phyloP scores from a whole-genome alignment of 805 yeast genomes.

The Ogataea corticis region DNA sequence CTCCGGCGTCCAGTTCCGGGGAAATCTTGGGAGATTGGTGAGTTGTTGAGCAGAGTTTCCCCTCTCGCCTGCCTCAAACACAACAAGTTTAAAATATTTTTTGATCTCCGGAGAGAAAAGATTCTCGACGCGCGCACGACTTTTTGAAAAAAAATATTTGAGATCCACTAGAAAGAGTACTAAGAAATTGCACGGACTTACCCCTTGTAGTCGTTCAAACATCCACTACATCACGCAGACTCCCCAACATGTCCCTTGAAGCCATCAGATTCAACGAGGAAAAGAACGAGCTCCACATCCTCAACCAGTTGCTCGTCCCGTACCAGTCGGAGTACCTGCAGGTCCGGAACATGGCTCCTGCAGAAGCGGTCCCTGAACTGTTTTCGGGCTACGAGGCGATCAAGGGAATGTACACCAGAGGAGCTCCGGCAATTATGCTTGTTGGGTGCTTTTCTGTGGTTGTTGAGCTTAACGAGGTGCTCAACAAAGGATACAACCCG shows the following conservation, averaged over 20 bases:
- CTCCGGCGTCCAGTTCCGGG: neutral
- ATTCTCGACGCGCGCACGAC: constrained; percentile 1
- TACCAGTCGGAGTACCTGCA: constrained; percentile 69
- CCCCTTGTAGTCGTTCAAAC: too few species aligned
- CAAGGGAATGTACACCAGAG: constrained; percentile 89
- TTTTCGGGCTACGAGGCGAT: constrained; percentile 82
- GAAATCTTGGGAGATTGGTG: neutral
- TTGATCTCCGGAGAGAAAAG: constrained; percentile 3
- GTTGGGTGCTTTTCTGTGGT: constrained; percentile 86
- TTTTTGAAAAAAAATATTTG: neutral
- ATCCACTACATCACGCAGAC: too few species aligned
- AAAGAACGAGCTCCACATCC: constrained; percentile 49
- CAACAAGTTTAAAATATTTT: neutral
- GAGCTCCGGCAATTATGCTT: constrained; percentile 98
- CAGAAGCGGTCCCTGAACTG: constrained; percentile 58
- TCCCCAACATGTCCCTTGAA: constrained; percentile 42
- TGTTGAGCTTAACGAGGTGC: constrained; percentile 54
- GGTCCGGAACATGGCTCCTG: constrained; percentile 54
- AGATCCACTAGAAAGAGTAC: neutral
- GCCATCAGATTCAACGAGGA: constrained; percentile 67
- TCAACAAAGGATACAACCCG: constrained; percentile 29
- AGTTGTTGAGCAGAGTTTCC: neutral
- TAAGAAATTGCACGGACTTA: too few species aligned
- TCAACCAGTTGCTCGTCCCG: constrained; percentile 85
- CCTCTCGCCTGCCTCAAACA: neutral